Evolutionary conservation across 495 filamentous ascomycete genomes (phyloP).

Genomic region (Trichoderma reesei): DNA sequence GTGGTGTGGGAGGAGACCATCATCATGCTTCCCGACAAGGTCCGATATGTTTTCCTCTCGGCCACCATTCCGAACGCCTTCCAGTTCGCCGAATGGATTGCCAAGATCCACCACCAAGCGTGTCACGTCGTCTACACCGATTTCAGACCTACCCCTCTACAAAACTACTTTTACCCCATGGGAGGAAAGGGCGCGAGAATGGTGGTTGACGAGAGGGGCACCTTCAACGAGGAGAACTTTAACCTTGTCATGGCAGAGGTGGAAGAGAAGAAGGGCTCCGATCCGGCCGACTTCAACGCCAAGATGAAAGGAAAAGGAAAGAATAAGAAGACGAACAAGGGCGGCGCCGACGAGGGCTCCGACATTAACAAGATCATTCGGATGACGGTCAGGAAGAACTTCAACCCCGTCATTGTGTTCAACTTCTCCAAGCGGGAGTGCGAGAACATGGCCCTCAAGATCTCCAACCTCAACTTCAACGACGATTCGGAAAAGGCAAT

Average conservation of each 20-base stretch:
- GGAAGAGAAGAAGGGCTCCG: constrained; percentile 78
- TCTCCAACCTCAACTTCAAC: constrained; percentile 87
- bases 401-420: constrained; percentile 97
- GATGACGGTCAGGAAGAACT: constrained; percentile 95
- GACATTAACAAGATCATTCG: constrained; percentile 96
- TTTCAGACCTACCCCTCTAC: constrained; percentile 89
- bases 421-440: constrained; percentile 97
- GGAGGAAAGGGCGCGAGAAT: constrained; percentile 91
- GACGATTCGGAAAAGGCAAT: constrained; percentile 91
- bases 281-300: constrained; percentile 65
- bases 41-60: constrained; percentile 94
- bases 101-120: constrained; percentile 90
- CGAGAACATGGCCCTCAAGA: constrained; percentile 73
- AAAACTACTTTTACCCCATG: constrained; percentile 95
- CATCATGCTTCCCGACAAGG: constrained; percentile 93
- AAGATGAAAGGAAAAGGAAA: constrained; percentile 79
- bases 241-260: constrained; percentile 86
- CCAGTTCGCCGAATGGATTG: constrained; percentile 98
- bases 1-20: constrained; percentile 99
- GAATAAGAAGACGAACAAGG: constrained; percentile 83
- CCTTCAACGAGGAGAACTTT: constrained; percentile 94
- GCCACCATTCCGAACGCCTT: constrained; percentile 99
- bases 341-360: constrained; percentile 52
- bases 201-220: constrained; percentile 90
- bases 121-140: constrained; percentile 99